Evolutionary conservation across 176 grass and related monocot species (phyloP), one percentile per base, ranked within the genome.

Genomic region (Areca catechu): DNA sequence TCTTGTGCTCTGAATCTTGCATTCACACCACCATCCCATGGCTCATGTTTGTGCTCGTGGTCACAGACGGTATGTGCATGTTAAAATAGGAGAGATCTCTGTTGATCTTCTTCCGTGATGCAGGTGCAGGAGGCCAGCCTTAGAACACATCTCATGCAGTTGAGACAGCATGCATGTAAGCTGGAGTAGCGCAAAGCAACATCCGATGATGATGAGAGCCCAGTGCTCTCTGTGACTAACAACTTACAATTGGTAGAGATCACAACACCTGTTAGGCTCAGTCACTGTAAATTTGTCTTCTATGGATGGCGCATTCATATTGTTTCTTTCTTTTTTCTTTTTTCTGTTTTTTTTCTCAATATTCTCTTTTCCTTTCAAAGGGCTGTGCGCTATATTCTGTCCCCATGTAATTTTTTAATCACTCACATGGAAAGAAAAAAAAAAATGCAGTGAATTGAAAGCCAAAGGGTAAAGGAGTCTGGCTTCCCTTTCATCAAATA

Each of bases 51-150:
- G 3, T 14, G 34, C 3, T 7, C 0, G 10, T 2, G 2, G 2
- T 43, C 4, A 29, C 27, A 29, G 27, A 29, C 5, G 27, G 6
- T 29, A 43, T 43, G 10, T 43, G 10, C 34, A 43, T 43, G 34
- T 43, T 3, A 43, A 10, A 43, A 43, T 43, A 43, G 34, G 34
- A 43, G 34, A 43, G 30, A 68, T 59, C 52, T 19, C 23, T 54
- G 17, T 17, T 49, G 52, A 29, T 24, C 20, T 30, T 57, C 12
- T 67, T 59, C 53, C 51, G 19, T 62, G 29, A 68, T 49, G 51
- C 76, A 95, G 90, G 86, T 95, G 51, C 79, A 86, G 47, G 85
- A 89, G 62, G 83, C 79, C 66, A 95, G 90, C 67, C 74, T 95
- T 62, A 89, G 83, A 76, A 89, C 90, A 55, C 86, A 95, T 56